Percentiles rank a stretch among this genome's conserved stretches.
Conservation (phyloP, 495 filamentous ascomycete species). For the Aspergillus wentii region DNA sequence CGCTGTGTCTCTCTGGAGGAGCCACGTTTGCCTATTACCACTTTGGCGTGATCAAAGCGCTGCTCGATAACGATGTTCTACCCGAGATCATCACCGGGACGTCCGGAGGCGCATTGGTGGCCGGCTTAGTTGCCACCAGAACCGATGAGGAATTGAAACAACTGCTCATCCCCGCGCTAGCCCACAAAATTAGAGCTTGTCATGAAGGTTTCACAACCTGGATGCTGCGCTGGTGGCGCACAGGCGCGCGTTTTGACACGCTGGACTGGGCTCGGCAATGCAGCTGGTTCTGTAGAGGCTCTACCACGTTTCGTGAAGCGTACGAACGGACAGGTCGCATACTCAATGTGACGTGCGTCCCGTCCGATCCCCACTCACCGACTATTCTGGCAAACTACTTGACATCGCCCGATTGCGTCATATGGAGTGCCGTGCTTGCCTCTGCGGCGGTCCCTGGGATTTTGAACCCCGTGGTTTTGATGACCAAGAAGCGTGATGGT, state of each 20-base stretch:
- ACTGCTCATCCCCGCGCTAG: conserved; percentile 79
- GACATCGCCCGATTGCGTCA: conserved; percentile 91
- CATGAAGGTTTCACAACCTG: conserved; percentile 72
- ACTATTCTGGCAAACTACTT: conserved; percentile 91
- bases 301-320: conserved; percentile 89
- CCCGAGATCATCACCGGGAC: conserved; percentile 96
- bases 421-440: conserved; percentile 94
- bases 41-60: conserved; percentile 86
- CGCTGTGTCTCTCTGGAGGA: conserved; percentile 89
- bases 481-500: conserved; percentile 83
- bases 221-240: conserved; percentile 81
- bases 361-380: conserved; percentile 89
- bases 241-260: conserved; percentile 89
- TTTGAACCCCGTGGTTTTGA: conserved; percentile 89
- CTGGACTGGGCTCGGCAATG: conserved; percentile 84
- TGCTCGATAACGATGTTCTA: conserved; percentile 79
- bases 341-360: conserved; percentile 94
- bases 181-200: conserved; percentile 80
- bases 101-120: conserved; percentile 88
- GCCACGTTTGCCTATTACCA: conserved; percentile 97
- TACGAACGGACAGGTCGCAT: conserved; percentile 92
- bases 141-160: conserved; percentile 86
- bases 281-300: conserved; percentile 85
- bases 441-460: conserved; percentile 96
- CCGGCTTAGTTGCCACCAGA: conserved; percentile 79